Conservation (phyloP, 768 basidiomycete species). For the Auricularia auricula-judae region DNA sequence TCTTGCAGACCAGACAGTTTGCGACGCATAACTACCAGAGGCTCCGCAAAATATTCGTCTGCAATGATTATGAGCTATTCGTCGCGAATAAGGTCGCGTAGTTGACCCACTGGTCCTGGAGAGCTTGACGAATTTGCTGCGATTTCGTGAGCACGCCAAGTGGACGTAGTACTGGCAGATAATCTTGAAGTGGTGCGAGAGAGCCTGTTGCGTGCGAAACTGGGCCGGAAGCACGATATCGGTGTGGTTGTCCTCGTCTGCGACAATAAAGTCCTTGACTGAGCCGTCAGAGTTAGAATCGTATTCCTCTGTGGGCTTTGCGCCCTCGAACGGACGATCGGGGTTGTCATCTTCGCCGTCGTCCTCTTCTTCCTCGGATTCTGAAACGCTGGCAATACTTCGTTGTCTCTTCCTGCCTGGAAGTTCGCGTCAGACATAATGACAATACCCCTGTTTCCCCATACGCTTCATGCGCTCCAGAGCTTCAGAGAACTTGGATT, state of each 20-base stretch:
- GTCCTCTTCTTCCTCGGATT: conserved; percentile 13
- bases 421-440: too few relatives aligned
- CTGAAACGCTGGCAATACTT: conserved; percentile 14
- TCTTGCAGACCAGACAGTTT: conserved; percentile 61
- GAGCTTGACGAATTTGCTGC: not conserved
- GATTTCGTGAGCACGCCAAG: conserved; percentile 41
- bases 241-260: conserved; percentile 33
- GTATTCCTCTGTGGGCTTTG: conserved; percentile 9
- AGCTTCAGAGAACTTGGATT: conserved; percentile 32
- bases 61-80: not conserved
- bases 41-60: conserved; percentile 64
- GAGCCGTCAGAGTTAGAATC: conserved; percentile 2
- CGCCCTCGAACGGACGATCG: not conserved
- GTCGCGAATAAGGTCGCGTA: not conserved
- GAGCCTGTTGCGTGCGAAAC: conserved; percentile 75
- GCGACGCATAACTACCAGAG: conserved; percentile 54
- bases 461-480: conserved; percentile 40
- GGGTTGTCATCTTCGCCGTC: conserved; percentile 11
- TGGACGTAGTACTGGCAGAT: conserved; percentile 83
- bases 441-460: too few relatives aligned
- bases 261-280: conserved; percentile 47
- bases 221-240: conserved; percentile 49
- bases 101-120: not conserved
- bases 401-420: not conserved
- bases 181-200: conserved; percentile 73